Conservation (phyloP, 305 asterid genomes). For the Solanum hybrid region DNA sequence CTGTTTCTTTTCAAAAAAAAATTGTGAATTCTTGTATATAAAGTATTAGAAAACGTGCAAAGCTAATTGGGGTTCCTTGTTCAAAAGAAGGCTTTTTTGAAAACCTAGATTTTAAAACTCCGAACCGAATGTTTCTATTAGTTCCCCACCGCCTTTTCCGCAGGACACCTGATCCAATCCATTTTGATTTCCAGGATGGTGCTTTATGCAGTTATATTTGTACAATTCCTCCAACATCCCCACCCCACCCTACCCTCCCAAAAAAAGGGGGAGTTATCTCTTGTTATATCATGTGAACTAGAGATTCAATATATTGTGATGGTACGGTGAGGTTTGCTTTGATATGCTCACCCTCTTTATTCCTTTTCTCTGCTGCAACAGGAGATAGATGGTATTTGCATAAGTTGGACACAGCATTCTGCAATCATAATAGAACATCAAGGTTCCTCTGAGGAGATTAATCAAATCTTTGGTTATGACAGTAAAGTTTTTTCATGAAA, state of each 20-base stretch:
- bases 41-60: background rate
- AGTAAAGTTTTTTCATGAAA: background rate
- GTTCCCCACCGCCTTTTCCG: background rate
- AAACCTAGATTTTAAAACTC: background rate
- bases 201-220: background rate
- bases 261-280: background rate
- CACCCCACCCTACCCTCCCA: too few species aligned
- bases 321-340: background rate
- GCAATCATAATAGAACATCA: background rate
- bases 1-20: background rate
- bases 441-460: background rate
- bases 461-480: background rate
- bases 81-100: background rate
- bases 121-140: background rate
- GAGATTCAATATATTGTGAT: background rate
- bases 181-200: background rate
- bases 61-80: background rate
- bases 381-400: background rate
- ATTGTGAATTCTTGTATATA: background rate
- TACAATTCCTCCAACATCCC: background rate
- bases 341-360: background rate
- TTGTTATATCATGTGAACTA: background rate
- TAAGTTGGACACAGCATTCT: background rate
- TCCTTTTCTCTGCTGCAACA: background rate
- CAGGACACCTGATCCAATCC: background rate